Evolutionary conservation across 306 rosid species (phyloP).

Genomic region (Dalbergia oliveri): DNA sequence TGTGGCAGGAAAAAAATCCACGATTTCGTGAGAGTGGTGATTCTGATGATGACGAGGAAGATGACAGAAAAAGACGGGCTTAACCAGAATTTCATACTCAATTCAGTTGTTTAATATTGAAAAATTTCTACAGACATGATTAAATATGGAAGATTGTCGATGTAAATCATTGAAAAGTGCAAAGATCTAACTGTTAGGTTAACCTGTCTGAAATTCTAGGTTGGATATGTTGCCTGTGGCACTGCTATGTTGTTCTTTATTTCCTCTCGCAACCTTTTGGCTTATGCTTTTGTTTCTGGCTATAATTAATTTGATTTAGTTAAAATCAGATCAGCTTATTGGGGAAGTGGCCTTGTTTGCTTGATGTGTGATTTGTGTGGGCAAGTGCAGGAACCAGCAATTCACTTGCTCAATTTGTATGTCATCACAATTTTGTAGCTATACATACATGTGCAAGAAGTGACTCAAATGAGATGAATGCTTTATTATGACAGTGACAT

Average conservation of each 20-base stretch:
- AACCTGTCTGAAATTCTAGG: conserved; percentile 36
- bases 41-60: conserved; percentile 95
- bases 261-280: neutral
- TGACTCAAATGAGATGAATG: too few relatives aligned
- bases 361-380: neutral
- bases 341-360: conserved; percentile 12
- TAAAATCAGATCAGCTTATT: conserved; percentile 10
- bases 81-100: conserved; percentile 41
- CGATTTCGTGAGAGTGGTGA: conserved; percentile 98
- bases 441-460: too few relatives aligned
- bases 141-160: conserved; percentile 40
- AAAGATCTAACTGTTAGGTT: conserved; percentile 2
- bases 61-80: conserved; percentile 68
- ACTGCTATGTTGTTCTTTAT: neutral
- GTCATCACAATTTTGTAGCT: neutral
- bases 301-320: neutral
- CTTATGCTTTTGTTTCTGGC: neutral
- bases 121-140: conserved; percentile 18
- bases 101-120: conserved; percentile 22
- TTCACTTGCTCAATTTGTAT: neutral
- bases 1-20: conserved; percentile 90
- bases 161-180: conserved; percentile 33
- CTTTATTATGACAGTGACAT: too few relatives aligned
- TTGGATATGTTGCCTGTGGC: conserved; percentile 27
- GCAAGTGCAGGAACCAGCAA: neutral